phyloP scores from a whole-genome alignment of 2,329 filamentous ascomycete genomes.

The Trichothecium sympodiale region DNA sequence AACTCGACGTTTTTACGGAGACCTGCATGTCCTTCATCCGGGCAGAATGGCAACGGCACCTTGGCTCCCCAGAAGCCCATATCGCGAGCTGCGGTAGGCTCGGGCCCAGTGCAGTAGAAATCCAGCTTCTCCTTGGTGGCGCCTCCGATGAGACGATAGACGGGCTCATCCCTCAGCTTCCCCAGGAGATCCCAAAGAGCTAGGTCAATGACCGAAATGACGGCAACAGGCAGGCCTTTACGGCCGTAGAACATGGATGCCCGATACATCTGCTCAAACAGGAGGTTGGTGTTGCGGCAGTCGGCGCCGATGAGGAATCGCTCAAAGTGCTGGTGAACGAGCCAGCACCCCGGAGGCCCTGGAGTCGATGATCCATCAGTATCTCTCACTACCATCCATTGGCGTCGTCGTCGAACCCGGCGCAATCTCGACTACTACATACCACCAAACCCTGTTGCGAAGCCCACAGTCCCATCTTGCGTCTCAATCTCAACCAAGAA shows the following conservation, averaged over 20 bases:
- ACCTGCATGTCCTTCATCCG: conserved; percentile 73
- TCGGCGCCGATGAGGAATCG: conserved; percentile 83
- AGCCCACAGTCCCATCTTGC: conserved; percentile 82
- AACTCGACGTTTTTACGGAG: conserved; percentile 86
- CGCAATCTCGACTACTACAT: conserved; percentile 13
- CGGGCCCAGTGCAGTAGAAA: conserved; percentile 92
- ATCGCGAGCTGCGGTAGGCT: conserved; percentile 65
- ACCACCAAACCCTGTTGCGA: conserved; percentile 87
- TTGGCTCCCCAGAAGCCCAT: conserved; percentile 91
- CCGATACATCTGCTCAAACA: conserved; percentile 96
- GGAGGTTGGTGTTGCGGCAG: conserved; percentile 78
- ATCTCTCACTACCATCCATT: not conserved
- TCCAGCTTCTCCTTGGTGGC: conserved; percentile 73
- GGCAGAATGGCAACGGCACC: conserved; percentile 80
- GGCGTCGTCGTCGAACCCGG: no score
- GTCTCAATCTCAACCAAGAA: conserved; percentile 87
- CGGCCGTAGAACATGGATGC: conserved; percentile 94
- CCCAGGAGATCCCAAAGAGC: conserved; percentile 88
- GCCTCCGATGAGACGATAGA: conserved; percentile 89
- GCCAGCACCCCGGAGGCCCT: conserved; percentile 86
- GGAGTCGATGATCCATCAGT: not conserved
- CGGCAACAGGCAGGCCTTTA: conserved; percentile 79
- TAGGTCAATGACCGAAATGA: conserved; percentile 90
- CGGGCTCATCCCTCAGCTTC: conserved; percentile 83
- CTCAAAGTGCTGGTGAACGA: conserved; percentile 87